Conservation (phyloP, 352 stramenopile species). For the Phytophthora pseudosyringae region DNA sequence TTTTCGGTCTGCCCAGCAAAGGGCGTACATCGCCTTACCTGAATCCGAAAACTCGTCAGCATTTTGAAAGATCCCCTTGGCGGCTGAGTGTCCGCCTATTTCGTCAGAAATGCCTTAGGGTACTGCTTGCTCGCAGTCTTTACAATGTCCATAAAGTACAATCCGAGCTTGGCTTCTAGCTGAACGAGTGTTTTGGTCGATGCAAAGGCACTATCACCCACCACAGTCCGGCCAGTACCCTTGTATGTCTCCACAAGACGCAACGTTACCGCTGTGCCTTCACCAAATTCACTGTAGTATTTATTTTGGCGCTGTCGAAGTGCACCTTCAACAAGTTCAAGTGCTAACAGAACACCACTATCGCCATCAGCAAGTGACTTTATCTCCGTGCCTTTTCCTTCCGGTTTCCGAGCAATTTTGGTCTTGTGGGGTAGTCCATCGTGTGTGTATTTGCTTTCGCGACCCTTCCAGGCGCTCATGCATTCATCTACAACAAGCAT, state of each 20-base stretch:
- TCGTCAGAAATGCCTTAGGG: not conserved
- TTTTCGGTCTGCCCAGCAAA: not conserved
- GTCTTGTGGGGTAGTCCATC: conserved; percentile 2
- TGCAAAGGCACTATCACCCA: not conserved
- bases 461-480: conserved; percentile 8
- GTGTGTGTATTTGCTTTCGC: conserved; percentile 2
- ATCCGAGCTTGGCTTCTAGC: not conserved
- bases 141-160: conserved; percentile 6
- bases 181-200: not conserved
- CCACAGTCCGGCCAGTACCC: not conserved
- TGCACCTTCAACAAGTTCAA: conserved; percentile 2
- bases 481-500: conserved; percentile 7
- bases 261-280: conserved; percentile 1
- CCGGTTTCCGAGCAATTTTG: not conserved
- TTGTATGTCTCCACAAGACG: not conserved
- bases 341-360: conserved; percentile 1
- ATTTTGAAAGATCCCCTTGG: not conserved
- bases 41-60: not conserved
- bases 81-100: not conserved
- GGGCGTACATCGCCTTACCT: not conserved
- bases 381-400: not conserved
- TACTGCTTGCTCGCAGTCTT: not conserved
- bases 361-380: conserved; percentile 4
- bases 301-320: not conserved
- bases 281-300: not conserved